phyloP scores from a whole-genome alignment of 2,329 filamentous ascomycete genomes.

The Talaromyces sp. region DNA sequence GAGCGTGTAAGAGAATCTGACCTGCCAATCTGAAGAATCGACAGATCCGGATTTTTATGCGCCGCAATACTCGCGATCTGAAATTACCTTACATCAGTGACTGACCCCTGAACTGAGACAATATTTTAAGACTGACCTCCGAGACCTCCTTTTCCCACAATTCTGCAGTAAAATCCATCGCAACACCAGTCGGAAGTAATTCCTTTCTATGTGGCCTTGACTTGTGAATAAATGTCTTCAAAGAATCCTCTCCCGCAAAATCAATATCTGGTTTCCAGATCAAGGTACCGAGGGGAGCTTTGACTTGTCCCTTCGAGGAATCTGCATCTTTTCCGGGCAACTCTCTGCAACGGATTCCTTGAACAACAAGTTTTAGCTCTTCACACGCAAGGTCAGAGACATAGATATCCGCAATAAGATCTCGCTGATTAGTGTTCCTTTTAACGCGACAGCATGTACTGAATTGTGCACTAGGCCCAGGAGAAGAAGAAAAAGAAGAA shows the following conservation, averaged over 20 bases:
- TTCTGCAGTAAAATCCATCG: background rate
- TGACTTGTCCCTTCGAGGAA: background rate
- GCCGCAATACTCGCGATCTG: background rate
- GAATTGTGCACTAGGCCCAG: background rate
- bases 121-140: background rate
- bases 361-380: conserved; percentile 1
- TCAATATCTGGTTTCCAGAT: conserved; percentile 1
- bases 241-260: background rate
- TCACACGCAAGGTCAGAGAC: conserved; percentile 6
- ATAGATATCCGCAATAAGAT: conserved; percentile 2
- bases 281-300: background rate
- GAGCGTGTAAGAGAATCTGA: background rate
- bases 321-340: background rate
- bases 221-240: background rate
- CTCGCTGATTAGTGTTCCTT: background rate
- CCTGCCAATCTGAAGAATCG: conserved; percentile 5
- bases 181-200: background rate
- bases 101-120: no score
- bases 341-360: conserved; percentile 7
- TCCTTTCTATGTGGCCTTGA: background rate
- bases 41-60: background rate
- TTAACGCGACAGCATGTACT: background rate
- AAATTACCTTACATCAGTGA: no score
- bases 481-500: background rate
- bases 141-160: background rate